Conservation (phyloP, 1,139 yeast genomes). For the Magnusiomyces paraingens region DNA sequence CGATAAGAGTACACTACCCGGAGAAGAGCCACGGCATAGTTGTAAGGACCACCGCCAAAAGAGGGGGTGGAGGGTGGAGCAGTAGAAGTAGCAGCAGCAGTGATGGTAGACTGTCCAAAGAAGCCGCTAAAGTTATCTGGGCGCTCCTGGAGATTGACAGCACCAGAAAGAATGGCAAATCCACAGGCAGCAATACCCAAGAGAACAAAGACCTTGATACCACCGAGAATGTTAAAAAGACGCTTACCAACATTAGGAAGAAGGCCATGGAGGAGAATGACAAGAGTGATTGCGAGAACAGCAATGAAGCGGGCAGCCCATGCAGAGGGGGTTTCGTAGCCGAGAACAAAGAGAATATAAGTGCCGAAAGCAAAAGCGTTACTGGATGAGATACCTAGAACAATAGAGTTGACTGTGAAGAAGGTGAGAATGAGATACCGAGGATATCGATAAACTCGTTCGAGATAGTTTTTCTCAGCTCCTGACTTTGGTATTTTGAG, state of each 20-base stretch:
- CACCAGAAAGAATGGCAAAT: constrained; percentile 42
- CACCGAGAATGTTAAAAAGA: constrained; percentile 60
- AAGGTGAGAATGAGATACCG: constrained; percentile 59
- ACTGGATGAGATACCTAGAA: constrained; percentile 79
- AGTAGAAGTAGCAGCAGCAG: background rate
- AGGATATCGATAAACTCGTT: constrained; percentile 59
- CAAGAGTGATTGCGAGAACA: constrained; percentile 58
- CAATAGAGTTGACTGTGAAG: constrained; percentile 57
- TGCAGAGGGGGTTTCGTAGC: constrained; percentile 38
- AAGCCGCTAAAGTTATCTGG: constrained; percentile 27
- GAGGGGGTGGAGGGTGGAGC: background rate
- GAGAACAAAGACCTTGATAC: constrained; percentile 63
- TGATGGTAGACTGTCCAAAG: constrained; percentile 13
- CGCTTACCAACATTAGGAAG: constrained; percentile 58
- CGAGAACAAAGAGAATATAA: constrained; percentile 57
- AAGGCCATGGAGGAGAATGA: constrained; percentile 55
- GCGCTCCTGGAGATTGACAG: constrained; percentile 20
- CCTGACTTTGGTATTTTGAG: constrained; percentile 73
- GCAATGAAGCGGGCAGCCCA: constrained; percentile 25
- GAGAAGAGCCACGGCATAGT: constrained; percentile 46
- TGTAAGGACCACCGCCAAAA: constrained; percentile 29
- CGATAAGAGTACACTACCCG: constrained; percentile 53
- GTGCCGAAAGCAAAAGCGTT: constrained; percentile 48
- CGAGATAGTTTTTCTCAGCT: constrained; percentile 74
- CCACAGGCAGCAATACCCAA: constrained; percentile 65